A percentile compares a stretch with the other conserved stretches of the same genome.
phyloP scores from a whole-genome alignment of 2,329 filamentous ascomycete species.

The Dactylella cylindrospora region DNA sequence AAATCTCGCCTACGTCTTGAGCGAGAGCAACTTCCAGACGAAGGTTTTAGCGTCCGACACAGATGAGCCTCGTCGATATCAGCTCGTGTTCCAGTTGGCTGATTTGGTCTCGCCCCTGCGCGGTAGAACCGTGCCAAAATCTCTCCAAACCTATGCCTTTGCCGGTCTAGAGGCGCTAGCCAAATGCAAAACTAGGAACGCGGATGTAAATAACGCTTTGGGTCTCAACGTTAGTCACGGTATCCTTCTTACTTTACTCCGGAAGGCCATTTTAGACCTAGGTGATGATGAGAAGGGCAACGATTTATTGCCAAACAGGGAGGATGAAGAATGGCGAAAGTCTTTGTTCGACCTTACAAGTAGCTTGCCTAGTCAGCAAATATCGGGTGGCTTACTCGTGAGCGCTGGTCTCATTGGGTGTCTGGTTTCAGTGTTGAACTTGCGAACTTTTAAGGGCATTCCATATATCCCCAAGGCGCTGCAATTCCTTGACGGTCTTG shows the following conservation, averaged over 20 bases:
- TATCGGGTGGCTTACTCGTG: slow-evolving; percentile 80
- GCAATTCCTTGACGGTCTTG: slow-evolving; percentile 81
- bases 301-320: slow-evolving; percentile 62
- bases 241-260: slow-evolving; percentile 85
- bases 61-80: slow-evolving; percentile 83
- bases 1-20: slow-evolving; percentile 86
- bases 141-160: slow-evolving; percentile 79
- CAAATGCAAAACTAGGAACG: slow-evolving; percentile 71
- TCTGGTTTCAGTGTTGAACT: slow-evolving; percentile 80
- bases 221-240: slow-evolving; percentile 96
- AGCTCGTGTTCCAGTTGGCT: slow-evolving; percentile 87
- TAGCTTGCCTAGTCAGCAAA: slow-evolving; percentile 71
- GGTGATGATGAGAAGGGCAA: slow-evolving; percentile 61
- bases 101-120: slow-evolving; percentile 69
- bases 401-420: slow-evolving; percentile 86
- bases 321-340: slow-evolving; percentile 84
- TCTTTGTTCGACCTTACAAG: slow-evolving; percentile 84
- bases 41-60: slow-evolving; percentile 83
- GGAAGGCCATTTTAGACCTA: slow-evolving; percentile 85
- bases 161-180: slow-evolving; percentile 81
- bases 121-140: slow-evolving; percentile 63
- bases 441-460: slow-evolving; percentile 78
- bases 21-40: slow-evolving; percentile 78
- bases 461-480: slow-evolving; percentile 81
- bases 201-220: slow-evolving; percentile 84